Evolutionary conservation across 1,139 yeast species (phyloP), one percentile per base, ranked within the genome.

Genomic region (Yamadazyma spencermartinsiae): DNA sequence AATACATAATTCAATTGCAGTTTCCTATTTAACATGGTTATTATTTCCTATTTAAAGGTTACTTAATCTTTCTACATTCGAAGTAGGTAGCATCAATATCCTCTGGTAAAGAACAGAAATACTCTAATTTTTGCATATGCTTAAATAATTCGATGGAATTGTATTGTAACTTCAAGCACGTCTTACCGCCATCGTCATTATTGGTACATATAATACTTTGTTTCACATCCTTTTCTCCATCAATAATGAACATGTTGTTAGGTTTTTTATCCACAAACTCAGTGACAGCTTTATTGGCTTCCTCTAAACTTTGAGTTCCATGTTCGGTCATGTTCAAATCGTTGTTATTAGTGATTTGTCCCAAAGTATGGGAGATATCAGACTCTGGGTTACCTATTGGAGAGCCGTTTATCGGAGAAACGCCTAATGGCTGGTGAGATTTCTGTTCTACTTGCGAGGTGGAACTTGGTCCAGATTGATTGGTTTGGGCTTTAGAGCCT

Each of bases 31-130:
- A 33, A 18, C 17, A 23, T 14, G n/a, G 8, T 23, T 29, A 14
- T 20, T 25, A 20, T 21, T 20, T 24, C 24, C 28, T 15, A 6
- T 15, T 30, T 28, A 13, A 14, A 14, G 19, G 14, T 37, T 37
- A 55, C 37, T 49, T 45, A 31, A 71, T 71, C 49, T 69, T 68
- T 42, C 77, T 57, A 52, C 77, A 72, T 50, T 72, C 77, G 45
- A 72, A 71, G 50, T 71, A 70, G 7, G 76, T 71, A 31, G 76
- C 74, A 44, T 68, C 64, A 36, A 71, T 63, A 41, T 70, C 74
- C 41, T 70, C 69, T 2, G 76, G 75, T 44, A 71, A 66, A 2
- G 74, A 67, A 44, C 76, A 72, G 45, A 70, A 69, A 45, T 70
- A 70, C 33, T 69, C 74, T 34, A 68, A 55, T 32, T 56, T 58